Conservation (phyloP, 2,329 filamentous ascomycete species). For the Phialocephala sp. region DNA sequence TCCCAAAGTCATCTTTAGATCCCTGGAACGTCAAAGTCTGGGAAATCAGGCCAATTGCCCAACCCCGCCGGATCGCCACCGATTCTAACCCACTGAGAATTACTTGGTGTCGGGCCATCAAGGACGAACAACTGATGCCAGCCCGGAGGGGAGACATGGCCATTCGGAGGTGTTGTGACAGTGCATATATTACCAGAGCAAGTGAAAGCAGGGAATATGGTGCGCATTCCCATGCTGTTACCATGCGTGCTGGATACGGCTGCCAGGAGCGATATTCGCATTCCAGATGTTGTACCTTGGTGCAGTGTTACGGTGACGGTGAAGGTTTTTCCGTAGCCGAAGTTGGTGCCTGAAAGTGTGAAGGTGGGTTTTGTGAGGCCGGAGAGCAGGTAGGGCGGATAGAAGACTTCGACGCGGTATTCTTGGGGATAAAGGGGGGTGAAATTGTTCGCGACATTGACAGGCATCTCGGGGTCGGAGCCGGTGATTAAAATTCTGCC, state of each 20-base stretch:
- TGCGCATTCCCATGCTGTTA: constrained; percentile 72
- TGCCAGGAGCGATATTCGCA: constrained; percentile 40
- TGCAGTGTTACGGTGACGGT: constrained; percentile 13
- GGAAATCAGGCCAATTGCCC: constrained; percentile 63
- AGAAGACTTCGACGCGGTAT: constrained; percentile 69
- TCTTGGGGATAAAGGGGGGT: constrained; percentile 50
- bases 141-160: constrained; percentile 61
- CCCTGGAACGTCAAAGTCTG: constrained; percentile 14
- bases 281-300: constrained; percentile 23
- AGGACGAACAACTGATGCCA: constrained; percentile 70
- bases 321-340: constrained; percentile 47
- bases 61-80: constrained; percentile 66
- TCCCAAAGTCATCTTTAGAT: too few relatives aligned
- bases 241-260: constrained; percentile 60
- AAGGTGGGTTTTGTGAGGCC: constrained; percentile 59
- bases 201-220: constrained; percentile 60
- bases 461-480: constrained; percentile 55
- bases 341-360: constrained; percentile 58
- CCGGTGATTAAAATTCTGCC: constrained; percentile 68
- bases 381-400: constrained; percentile 63
- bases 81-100: constrained; percentile 67
- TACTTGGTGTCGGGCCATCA: constrained; percentile 64
- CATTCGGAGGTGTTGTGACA: constrained; percentile 61
- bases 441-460: constrained; percentile 46
- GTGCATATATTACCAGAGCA: constrained; percentile 50